Evolutionary conservation across 2,329 filamentous ascomycete genomes (phyloP), one percentile per base, ranked within the genome.

Genomic region (Calonectria pseudoreteaudii): DNA sequence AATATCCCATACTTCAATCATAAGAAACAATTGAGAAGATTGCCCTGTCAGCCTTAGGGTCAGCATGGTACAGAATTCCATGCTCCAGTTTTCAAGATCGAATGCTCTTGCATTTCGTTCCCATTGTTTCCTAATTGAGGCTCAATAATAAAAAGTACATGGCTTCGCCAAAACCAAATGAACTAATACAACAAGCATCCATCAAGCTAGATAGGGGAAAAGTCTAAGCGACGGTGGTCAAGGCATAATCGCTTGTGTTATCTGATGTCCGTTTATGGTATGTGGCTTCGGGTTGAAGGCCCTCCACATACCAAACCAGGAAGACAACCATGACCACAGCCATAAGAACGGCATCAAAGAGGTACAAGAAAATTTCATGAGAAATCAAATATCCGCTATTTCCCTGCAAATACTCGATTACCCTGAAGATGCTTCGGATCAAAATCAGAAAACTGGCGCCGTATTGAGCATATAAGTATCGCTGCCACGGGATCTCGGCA

Each of bases 371-470:
- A 0, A 79, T 76, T 75, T 88, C 86, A 44, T 86, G 83, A 2
- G 80, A 82, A 53, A 88, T 82, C 0, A 88, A 75, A 11, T 84
- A 86, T 0, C 86, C 87, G 0, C 70, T 78, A 10, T 85, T 82
- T 1, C 87, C 87, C 73, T 86, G 82, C 0, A 84, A 72, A 71
- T 89, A 90, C 77, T 90, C 88, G 6, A 89, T 74, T 2, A 88
- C 84, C 9, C 88, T 83, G 66, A 89, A 88, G 26, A 88, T 74
- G 64, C 85, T 87, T 52, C 88, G 81, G 7, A 88, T 78, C 23
- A 88, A 81, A 68, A 90, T 89, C 9, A 88, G 76, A 0, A 75
- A 60, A 52, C 84, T 85, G 3, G 81, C 80, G 3, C 74, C 53
- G 52, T 85, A 84, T 0, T 86, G 80, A 2, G 81, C 79, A 28